A percentile compares a stretch with the other conserved stretches of the same genome.
phyloP scores from a whole-genome alignment of 2,329 filamentous ascomycete species.

The Aspergillus chevalieri region DNA sequence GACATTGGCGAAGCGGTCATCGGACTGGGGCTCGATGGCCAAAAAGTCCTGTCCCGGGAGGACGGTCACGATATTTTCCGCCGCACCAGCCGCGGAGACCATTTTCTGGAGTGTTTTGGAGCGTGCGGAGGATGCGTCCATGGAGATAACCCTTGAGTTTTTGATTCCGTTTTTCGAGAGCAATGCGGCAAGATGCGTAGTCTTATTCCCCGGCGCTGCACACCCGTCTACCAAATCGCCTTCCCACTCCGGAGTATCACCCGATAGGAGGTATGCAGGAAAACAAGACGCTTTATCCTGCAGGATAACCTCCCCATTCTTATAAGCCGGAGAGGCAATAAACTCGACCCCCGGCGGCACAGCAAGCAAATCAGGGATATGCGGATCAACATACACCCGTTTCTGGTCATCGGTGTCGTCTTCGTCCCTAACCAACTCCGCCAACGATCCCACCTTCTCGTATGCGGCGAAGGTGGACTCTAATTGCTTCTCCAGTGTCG shows the following conservation, averaged over 20 bases:
- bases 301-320: slow-evolving; percentile 70
- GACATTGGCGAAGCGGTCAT: slow-evolving; percentile 61
- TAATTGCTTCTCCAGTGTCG: slow-evolving; percentile 66
- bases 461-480: slow-evolving; percentile 65
- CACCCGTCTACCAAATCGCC: slow-evolving; percentile 88
- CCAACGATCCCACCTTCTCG: slow-evolving; percentile 50
- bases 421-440: slow-evolving; percentile 47
- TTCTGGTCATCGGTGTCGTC: slow-evolving; percentile 8
- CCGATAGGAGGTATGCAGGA: slow-evolving; percentile 77
- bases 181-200: slow-evolving; percentile 82
- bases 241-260: slow-evolving; percentile 36
- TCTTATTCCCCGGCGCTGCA: slow-evolving; percentile 94
- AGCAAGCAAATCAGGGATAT: slow-evolving; percentile 79
- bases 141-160: slow-evolving; percentile 47
- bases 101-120: slow-evolving; percentile 76
- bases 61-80: slow-evolving; percentile 56
- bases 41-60: slow-evolving; percentile 76
- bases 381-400: slow-evolving; percentile 63
- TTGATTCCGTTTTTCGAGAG: slow-evolving; percentile 36
- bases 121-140: slow-evolving; percentile 44
- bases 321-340: slow-evolving; percentile 67
- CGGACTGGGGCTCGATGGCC: slow-evolving; percentile 57
- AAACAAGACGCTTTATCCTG: slow-evolving; percentile 98
- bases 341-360: slow-evolving; percentile 67
- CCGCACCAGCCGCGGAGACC: slow-evolving; percentile 70